A percentile compares a stretch with the other conserved stretches of the same genome.
Evolutionary conservation across 1,284 basidiomycete species (phyloP).

Genomic region (Cystobasidium sp.): DNA sequence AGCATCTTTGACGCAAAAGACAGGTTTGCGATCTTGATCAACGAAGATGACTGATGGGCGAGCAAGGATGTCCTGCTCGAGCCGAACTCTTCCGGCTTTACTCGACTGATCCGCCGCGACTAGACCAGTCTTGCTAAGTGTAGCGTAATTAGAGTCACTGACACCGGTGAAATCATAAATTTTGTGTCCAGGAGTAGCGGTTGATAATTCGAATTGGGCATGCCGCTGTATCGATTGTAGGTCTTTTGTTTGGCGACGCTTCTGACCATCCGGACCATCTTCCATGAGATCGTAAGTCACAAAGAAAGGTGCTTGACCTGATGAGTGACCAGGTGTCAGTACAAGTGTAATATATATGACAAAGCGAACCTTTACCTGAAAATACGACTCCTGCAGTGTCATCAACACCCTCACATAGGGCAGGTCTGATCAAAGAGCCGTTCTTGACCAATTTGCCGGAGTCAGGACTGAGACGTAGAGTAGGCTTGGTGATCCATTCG

Average conservation of each 20-base stretch:
- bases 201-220: conserved; percentile 64
- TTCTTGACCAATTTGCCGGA: conserved; percentile 64
- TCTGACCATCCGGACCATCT: conserved; percentile 42
- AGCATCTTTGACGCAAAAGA: conserved; percentile 75
- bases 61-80: conserved; percentile 79
- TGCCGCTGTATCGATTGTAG: conserved; percentile 49
- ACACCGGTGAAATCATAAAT: conserved; percentile 87
- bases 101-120: conserved; percentile 58
- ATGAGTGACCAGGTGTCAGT: not conserved
- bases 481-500: conserved; percentile 31
- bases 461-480: conserved; percentile 8
- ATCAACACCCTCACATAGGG: conserved; percentile 69
- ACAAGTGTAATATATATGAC: too few species aligned
- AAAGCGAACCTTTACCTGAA: conserved; percentile 11
- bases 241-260: conserved; percentile 11
- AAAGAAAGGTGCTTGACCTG: conserved; percentile 50
- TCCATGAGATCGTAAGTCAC: conserved; percentile 49
- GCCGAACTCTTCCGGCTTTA: conserved; percentile 53
- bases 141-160: conserved; percentile 79
- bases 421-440: conserved; percentile 69
- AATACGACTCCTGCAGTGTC: conserved; percentile 25
- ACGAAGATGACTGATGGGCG: conserved; percentile 76
- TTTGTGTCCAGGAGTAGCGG: conserved; percentile 75
- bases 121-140: conserved; percentile 60
- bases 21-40: conserved; percentile 66